phyloP scores from a whole-genome alignment of 1,139 yeast species.

The Candida labiduridarum region DNA sequence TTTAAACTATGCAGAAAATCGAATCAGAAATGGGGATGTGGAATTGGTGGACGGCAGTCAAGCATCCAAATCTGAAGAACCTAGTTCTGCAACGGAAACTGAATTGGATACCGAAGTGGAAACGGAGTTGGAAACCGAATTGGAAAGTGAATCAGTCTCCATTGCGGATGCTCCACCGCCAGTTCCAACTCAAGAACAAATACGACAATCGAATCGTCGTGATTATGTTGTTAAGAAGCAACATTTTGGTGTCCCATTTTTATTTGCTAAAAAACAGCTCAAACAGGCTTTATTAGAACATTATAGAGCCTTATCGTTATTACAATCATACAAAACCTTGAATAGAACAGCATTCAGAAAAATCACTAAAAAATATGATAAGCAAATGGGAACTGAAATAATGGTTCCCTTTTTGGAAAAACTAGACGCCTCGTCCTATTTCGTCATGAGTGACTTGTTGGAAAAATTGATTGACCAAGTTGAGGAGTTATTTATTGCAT shows the following conservation, averaged over 20 bases:
- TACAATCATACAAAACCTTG: slow-evolving; percentile 73
- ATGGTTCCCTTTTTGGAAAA: slow-evolving; percentile 60
- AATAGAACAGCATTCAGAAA: slow-evolving; percentile 90
- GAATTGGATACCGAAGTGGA: slow-evolving; percentile 3
- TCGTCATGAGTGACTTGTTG: slow-evolving; percentile 64
- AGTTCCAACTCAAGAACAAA: slow-evolving; percentile 20
- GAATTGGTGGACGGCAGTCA: slow-evolving; percentile 16
- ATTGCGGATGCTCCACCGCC: slow-evolving; percentile 11
- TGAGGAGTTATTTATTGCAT: slow-evolving; percentile 68
- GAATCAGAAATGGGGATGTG: slow-evolving; percentile 41
- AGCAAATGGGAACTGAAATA: slow-evolving; percentile 55
- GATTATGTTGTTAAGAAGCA: slow-evolving; percentile 36
- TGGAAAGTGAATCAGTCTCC: slow-evolving; percentile 10
- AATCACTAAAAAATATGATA: slow-evolving; percentile 87
- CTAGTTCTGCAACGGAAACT: slow-evolving; percentile 22
- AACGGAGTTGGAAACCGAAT: slow-evolving; percentile 9
- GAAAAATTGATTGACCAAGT: slow-evolving; percentile 63
- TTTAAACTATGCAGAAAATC: slow-evolving; percentile 40
- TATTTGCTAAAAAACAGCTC: slow-evolving; percentile 72
- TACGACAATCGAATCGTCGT: slow-evolving; percentile 24
- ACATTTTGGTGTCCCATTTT: slow-evolving; percentile 58
- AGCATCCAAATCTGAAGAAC: slow-evolving; percentile 11
- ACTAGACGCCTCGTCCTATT: slow-evolving; percentile 55
- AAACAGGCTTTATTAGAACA: slow-evolving; percentile 78
- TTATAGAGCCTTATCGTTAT: slow-evolving; percentile 75